These are phyloP conservation scores for Fomes fomentarius DNA, from an alignment of 1,284 basidiomycete genomes.

Conservation along the genomic window DNA sequence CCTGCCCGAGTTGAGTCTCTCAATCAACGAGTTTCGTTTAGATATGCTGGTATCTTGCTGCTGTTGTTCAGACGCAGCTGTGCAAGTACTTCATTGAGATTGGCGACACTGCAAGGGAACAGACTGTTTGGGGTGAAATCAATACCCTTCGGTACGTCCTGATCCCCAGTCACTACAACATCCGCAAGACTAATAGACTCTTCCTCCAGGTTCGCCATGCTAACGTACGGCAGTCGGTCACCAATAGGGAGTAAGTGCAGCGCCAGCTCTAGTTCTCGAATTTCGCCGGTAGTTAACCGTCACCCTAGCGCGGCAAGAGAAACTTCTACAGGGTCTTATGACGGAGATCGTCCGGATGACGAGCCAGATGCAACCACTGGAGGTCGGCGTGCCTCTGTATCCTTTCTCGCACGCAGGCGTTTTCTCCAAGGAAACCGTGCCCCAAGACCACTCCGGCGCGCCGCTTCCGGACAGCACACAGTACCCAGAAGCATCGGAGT, in stretches of 20 bases:
- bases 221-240: constrained; percentile 74
- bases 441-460: constrained; percentile 29
- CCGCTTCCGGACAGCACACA: constrained; percentile 37
- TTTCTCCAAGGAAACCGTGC: constrained; percentile 45
- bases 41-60: constrained; percentile 89
- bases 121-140: constrained; percentile 82
- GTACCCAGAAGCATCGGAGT: constrained; percentile 28
- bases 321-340: constrained; percentile 81
- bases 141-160: constrained; percentile 69
- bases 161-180: background rate
- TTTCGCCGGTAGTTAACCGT: constrained; percentile 17
- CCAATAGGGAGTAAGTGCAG: constrained; percentile 42
- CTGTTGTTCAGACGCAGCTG: constrained; percentile 80
- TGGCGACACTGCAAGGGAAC: constrained; percentile 68
- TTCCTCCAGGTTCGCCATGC: constrained; percentile 69
- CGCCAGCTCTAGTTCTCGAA: background rate
- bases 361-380: constrained; percentile 72
- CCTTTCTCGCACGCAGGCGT: constrained; percentile 73
- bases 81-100: constrained; percentile 84
- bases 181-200: constrained; percentile 6
- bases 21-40: constrained; percentile 31
- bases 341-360: constrained; percentile 82
- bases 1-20: background rate
- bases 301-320: constrained; percentile 71
- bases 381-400: constrained; percentile 77